Evolutionary conservation across 2,329 filamentous ascomycete genomes (phyloP).

Genomic region (Fusarium sublunatum): DNA sequence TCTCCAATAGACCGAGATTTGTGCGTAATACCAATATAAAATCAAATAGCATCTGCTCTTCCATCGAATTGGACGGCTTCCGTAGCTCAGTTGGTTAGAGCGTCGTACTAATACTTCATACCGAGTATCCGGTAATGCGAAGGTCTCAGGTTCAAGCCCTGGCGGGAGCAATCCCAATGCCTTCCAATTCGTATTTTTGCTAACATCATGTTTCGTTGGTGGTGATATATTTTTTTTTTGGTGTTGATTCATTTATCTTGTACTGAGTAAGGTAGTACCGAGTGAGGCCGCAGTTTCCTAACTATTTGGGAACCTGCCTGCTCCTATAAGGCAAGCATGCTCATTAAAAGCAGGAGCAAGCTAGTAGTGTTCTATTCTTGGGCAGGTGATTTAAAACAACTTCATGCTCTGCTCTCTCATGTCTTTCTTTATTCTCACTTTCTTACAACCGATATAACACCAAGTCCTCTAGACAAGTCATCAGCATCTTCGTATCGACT

Average conservation of each 20-base stretch:
- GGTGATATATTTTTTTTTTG: not conserved
- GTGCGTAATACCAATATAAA: not conserved
- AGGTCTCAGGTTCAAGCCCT: slow-evolving; percentile 50
- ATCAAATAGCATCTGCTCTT: accelerated
- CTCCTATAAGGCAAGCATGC: no score
- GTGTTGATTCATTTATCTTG: not conserved
- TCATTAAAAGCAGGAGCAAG: no score
- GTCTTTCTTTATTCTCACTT: not conserved
- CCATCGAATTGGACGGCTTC: slow-evolving; percentile 43
- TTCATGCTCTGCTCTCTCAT: not conserved
- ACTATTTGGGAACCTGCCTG: no score
- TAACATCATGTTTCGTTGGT: not conserved
- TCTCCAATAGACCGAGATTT: not conserved
- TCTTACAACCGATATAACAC: not conserved
- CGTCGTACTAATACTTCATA: slow-evolving; percentile 47
- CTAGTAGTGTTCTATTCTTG: no score
- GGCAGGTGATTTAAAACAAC: no score
- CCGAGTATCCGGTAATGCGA: slow-evolving; percentile 44
- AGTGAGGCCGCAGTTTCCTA: no score
- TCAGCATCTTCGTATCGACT: slow-evolving; percentile 3
- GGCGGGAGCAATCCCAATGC: slow-evolving; percentile 46
- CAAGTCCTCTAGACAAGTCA: not conserved
- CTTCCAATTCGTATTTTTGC: slow-evolving; percentile 32
- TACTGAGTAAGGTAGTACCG: no score
- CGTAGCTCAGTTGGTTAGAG: slow-evolving; percentile 50